Evolutionary conservation across 805 yeast genomes (phyloP).

Genomic region (Candida hispaniensis): DNA sequence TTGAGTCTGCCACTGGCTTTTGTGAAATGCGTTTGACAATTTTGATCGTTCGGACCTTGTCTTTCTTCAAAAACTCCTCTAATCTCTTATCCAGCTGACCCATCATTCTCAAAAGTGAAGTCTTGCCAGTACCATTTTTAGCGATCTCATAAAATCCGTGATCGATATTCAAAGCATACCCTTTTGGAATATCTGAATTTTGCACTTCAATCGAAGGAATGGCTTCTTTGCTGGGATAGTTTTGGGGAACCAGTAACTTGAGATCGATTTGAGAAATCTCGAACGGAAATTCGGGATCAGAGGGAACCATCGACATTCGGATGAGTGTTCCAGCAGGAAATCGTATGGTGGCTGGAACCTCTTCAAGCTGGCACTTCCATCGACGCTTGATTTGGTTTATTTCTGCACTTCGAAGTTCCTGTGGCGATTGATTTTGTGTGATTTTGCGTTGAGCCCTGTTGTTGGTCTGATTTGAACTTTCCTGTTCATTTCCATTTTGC

Average conservation of each 20-base stretch:
- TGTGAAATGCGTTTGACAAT: constrained; percentile 34
- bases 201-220: constrained; percentile 46
- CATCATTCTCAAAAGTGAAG: constrained; percentile 44
- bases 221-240: constrained; percentile 40
- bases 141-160: constrained; percentile 45
- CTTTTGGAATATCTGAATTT: constrained; percentile 60
- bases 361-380: constrained; percentile 8
- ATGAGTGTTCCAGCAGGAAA: constrained; percentile 11
- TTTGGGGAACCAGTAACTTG: constrained; percentile 43
- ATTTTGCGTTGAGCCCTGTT: too few relatives aligned
- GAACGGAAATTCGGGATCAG: constrained; percentile 66
- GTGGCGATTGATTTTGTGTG: too few relatives aligned
- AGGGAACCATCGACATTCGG: constrained; percentile 32
- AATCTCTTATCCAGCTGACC: constrained; percentile 46
- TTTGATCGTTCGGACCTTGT: constrained; percentile 51
- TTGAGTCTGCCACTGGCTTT: constrained; percentile 2
- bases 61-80: constrained; percentile 47
- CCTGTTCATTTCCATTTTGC: too few relatives aligned
- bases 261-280: constrained; percentile 46
- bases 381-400: constrained; percentile 18
- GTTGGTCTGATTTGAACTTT: too few relatives aligned
- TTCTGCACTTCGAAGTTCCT: too few relatives aligned
- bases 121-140: constrained; percentile 24
- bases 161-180: constrained; percentile 57
- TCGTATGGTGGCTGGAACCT: constrained; percentile 8